Conservation (phyloP, 1,284 basidiomycete species). For the Puccinia horiana region DNA sequence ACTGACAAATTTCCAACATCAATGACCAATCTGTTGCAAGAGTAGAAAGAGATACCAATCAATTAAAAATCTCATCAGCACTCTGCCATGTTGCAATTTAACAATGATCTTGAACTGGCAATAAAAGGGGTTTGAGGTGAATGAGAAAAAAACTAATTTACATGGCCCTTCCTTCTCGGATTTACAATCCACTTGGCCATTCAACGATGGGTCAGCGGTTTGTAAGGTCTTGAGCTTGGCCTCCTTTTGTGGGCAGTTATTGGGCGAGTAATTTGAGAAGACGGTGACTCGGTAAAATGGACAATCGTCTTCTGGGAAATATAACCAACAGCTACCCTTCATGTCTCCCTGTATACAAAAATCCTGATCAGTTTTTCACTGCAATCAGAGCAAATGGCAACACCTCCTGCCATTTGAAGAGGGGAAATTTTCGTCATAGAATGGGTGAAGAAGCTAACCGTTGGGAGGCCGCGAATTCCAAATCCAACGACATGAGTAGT, state of each 20-base stretch:
- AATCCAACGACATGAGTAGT: slow-evolving; percentile 64
- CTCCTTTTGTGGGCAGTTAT: slow-evolving; percentile 61
- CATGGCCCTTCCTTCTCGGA: slow-evolving; percentile 61
- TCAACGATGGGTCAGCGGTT: slow-evolving; percentile 61
- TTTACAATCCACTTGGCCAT: slow-evolving; percentile 57
- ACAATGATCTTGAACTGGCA: not conserved
- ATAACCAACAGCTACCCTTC: slow-evolving; percentile 61
- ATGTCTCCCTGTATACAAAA: slow-evolving; percentile 49
- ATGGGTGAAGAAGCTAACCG: slow-evolving; percentile 17
- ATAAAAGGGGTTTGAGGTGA: not conserved
- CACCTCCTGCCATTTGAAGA: not conserved
- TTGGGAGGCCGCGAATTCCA: slow-evolving; percentile 61
- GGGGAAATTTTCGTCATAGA: too few species aligned
- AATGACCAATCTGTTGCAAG: slow-evolving; percentile 56
- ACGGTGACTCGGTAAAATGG: slow-evolving; percentile 65
- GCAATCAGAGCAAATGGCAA: not conserved
- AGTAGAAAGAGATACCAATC: not conserved
- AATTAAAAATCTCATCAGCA: not conserved
- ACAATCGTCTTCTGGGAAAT: slow-evolving; percentile 61
- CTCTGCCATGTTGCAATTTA: not conserved
- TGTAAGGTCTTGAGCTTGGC: slow-evolving; percentile 62
- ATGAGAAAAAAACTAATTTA: slow-evolving; percentile 57
- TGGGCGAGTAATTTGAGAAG: slow-evolving; percentile 64
- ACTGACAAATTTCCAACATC: slow-evolving; percentile 65
- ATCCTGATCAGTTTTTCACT: not conserved